Conservation (phyloP, 805 yeast species). For the Yueomyces sp. region DNA sequence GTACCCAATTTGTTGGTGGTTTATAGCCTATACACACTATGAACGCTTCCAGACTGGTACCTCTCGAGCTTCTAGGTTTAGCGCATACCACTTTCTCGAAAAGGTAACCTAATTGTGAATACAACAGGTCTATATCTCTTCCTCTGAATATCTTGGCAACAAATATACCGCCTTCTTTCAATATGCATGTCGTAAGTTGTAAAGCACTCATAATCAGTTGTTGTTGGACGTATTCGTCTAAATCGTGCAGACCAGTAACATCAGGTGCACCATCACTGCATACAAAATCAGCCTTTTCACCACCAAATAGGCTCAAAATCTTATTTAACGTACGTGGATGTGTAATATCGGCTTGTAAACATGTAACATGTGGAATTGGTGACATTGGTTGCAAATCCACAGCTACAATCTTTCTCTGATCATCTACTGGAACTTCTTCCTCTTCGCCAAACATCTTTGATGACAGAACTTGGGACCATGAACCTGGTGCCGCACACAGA, state of each 20-base stretch:
- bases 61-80: conserved; percentile 90
- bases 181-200: conserved; percentile 78
- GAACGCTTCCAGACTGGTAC: conserved; percentile 87
- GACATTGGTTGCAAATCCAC: conserved; percentile 97
- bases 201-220: conserved; percentile 85
- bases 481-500: conserved; percentile 96
- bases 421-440: conserved; percentile 17
- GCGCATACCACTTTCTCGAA: conserved; percentile 88
- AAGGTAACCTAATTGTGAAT: conserved; percentile 78
- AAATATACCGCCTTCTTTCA: conserved; percentile 83
- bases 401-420: conserved; percentile 65
- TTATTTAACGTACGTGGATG: conserved; percentile 77
- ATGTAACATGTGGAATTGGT: conserved; percentile 82
- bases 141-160: conserved; percentile 96
- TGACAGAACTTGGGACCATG: conserved; percentile 94
- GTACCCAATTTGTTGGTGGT: conserved; percentile 78
- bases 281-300: conserved; percentile 88
- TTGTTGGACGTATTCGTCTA: conserved; percentile 94
- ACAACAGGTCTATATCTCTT: conserved; percentile 83
- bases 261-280: conserved; percentile 99
- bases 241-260: conserved; percentile 92
- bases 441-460: conserved; percentile 41
- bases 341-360: conserved; percentile 93
- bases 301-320: conserved; percentile 74
- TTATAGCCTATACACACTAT: conserved; percentile 81